Conservation (phyloP, 2,329 filamentous ascomycete genomes). For the Talaromyces amestolkiae region DNA sequence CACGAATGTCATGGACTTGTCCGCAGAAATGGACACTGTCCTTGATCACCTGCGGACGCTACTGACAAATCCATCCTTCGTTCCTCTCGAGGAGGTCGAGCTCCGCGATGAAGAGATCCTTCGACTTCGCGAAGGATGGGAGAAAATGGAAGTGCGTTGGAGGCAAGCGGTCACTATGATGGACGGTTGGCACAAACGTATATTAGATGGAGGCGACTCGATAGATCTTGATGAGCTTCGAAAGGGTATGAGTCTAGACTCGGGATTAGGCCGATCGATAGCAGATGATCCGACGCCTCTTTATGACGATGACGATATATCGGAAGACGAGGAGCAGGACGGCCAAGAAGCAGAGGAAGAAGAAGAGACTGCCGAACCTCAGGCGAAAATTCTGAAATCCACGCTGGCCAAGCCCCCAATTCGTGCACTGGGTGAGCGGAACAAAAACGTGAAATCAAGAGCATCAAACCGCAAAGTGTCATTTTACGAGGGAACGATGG, state of each 20-base stretch:
- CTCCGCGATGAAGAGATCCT: slow-evolving; percentile 88
- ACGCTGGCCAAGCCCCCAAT: slow-evolving; percentile 23
- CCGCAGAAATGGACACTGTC: slow-evolving; percentile 70
- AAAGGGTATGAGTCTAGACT: slow-evolving; percentile 44
- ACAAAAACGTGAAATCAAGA: slow-evolving; percentile 34
- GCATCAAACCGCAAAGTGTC: slow-evolving; percentile 38
- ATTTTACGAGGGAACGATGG: slow-evolving; percentile 35
- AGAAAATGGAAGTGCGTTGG: slow-evolving; percentile 90
- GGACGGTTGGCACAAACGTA: slow-evolving; percentile 83
- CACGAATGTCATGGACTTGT: slow-evolving; percentile 66
- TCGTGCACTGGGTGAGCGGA: slow-evolving; percentile 37
- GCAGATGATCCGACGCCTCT: slow-evolving; percentile 32
- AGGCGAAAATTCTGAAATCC: slow-evolving; percentile 19
- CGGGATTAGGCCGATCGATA: slow-evolving; percentile 29
- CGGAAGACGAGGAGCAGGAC: slow-evolving; percentile 28
- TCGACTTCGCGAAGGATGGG: slow-evolving; percentile 78
- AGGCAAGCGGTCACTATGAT: slow-evolving; percentile 86
- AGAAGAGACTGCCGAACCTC: slow-evolving; percentile 17
- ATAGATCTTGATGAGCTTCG: slow-evolving; percentile 45
- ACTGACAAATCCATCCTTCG: slow-evolving; percentile 93
- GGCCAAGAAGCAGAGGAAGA: slow-evolving; percentile 24
- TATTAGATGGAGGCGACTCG: slow-evolving; percentile 51
- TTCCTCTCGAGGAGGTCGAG: slow-evolving; percentile 90
- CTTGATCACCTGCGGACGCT: slow-evolving; percentile 78
- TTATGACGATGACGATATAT: slow-evolving; percentile 30